Evolutionary conservation across 805 yeast species (phyloP), one percentile per base, ranked within the genome.

Genomic region (Candida oleophila): DNA sequence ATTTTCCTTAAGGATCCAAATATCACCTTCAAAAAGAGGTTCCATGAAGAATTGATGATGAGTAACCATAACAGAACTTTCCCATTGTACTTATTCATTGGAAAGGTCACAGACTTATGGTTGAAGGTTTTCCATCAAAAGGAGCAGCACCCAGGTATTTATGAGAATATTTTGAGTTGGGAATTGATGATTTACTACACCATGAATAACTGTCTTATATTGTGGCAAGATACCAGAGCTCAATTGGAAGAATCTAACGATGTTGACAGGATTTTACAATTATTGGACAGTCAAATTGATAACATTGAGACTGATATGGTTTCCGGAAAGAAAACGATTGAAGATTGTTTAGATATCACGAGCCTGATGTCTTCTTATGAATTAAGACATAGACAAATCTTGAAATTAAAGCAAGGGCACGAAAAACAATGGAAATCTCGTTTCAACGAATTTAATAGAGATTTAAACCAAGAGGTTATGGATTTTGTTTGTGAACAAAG

Each of bases 401-500:
- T 62, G 14, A 61, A 63, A 9, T 55, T 77, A 38, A 78, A 74
- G 51, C 51, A 52, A 4, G 38, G 52, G 0, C 77, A 77, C 21
- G 49, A 60, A 9, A 47, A 49, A 0, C 57, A 60, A 11, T 84
- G 92, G 83, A 60, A 69, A 1, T 45, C 56, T 0, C 71, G 75
- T 36, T 69, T 81, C 37, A 49, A 53, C 2, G 72, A 68, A 22
- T 84, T 88, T 56, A 77, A 80, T 55, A 61, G 63, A 2, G 62
- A 74, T 25, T 68, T 86, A 47, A 60, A 74, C 9, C 59, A 65
- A 12, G 89, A 89, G 59, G 87, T 85, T 0, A 68, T 75, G 47
- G 84, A 82, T 34, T 87, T 86, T 60, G 89, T 88, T 14, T 78
- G 79, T 47, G 90, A 86, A 60, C 94, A 87, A 66, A 74, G 92